Evolutionary conservation across 805 yeast species (phyloP).

Genomic region (Kurtzmaniella cleridarum): DNA sequence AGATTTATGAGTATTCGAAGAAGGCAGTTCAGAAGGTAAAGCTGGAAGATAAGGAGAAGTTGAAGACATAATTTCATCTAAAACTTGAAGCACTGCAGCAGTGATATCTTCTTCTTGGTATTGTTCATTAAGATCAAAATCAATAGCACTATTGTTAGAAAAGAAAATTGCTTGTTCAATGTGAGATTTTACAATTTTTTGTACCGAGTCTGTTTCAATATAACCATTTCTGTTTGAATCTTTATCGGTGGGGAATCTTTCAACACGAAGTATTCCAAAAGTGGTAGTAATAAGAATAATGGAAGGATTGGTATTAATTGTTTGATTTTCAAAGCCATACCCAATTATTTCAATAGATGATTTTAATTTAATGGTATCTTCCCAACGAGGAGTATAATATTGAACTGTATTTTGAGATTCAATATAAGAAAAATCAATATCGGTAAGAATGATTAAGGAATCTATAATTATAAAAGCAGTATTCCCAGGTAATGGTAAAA

Average conservation of each 20-base stretch:
- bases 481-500: slow-evolving; percentile 51
- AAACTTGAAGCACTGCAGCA: slow-evolving; percentile 42
- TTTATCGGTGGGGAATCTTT: slow-evolving; percentile 26
- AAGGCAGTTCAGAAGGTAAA: slow-evolving; percentile 35
- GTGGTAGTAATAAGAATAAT: slow-evolving; percentile 43
- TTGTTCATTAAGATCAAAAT: slow-evolving; percentile 35
- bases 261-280: slow-evolving; percentile 60
- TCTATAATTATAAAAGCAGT: slow-evolving; percentile 59
- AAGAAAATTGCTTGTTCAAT: slow-evolving; percentile 82
- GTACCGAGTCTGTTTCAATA: slow-evolving; percentile 3
- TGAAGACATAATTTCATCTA: slow-evolving; percentile 53
- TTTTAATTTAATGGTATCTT: slow-evolving; percentile 64
- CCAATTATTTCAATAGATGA: slow-evolving; percentile 52
- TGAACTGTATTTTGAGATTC: slow-evolving; percentile 13
- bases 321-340: slow-evolving; percentile 45
- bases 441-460: slow-evolving; percentile 61
- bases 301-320: slow-evolving; percentile 35
- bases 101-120: slow-evolving; percentile 9
- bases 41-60: slow-evolving; percentile 54
- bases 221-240: not conserved
- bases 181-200: slow-evolving; percentile 55
- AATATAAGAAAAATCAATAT: slow-evolving; percentile 39
- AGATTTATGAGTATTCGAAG: slow-evolving; percentile 8
- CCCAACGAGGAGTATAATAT: slow-evolving; percentile 60
- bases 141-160: slow-evolving; percentile 41